Evolutionary conservation across 139 green algal species (phyloP).

Genomic region (Chlamydomonas applanata): DNA sequence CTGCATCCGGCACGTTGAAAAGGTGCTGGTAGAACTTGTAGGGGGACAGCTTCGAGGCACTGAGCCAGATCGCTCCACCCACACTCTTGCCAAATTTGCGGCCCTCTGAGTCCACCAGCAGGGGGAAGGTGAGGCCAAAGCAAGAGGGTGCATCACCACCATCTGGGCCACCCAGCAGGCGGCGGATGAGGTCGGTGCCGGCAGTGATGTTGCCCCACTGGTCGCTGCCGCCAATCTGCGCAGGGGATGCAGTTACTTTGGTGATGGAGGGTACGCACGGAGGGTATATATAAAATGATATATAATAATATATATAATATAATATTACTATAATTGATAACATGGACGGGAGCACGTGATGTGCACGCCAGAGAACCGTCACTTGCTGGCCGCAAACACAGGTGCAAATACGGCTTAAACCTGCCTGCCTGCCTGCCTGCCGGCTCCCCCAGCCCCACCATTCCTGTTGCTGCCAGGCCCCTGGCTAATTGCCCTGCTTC

Average conservation of each 20-base stretch:
- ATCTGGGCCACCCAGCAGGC: conserved; percentile 54
- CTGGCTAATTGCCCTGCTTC: too few species aligned
- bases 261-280: too few species aligned
- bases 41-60: conserved; percentile 82
- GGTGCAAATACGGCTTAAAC: too few species aligned
- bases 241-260: background rate
- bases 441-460: too few species aligned
- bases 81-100: conserved; percentile 97
- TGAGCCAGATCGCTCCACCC: conserved; percentile 90
- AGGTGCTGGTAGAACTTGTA: conserved; percentile 99
- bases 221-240: conserved; percentile 90
- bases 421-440: too few species aligned
- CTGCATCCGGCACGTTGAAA: conserved; percentile 75
- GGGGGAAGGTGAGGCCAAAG: conserved; percentile 90
- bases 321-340: too few species aligned
- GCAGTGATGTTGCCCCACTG: conserved; percentile 99
- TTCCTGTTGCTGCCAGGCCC: too few species aligned
- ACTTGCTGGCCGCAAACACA: too few species aligned
- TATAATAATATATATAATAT: too few species aligned
- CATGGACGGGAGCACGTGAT: too few species aligned
- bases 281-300: too few species aligned
- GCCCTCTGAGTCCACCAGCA: conserved; percentile 88
- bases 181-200: conserved; percentile 82
- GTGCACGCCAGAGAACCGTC: too few species aligned
- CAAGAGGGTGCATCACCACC: conserved; percentile 28